Evolutionary conservation across 257 asterid species (phyloP), one percentile per base, ranked within the genome.

Genomic region (Solanum clarkiae): DNA sequence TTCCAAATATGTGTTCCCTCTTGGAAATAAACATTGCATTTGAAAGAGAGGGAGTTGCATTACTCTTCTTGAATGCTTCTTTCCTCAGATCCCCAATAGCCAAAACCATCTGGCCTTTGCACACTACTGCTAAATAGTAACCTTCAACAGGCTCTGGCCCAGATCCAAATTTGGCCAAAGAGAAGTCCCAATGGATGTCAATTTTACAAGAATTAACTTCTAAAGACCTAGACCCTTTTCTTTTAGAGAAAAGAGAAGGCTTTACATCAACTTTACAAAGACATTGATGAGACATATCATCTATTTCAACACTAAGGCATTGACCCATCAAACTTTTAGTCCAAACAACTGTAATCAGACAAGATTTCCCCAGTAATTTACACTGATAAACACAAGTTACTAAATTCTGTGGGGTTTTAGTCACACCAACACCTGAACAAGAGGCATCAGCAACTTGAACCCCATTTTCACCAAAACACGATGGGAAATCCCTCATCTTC

Each of bases 401-500:
- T 40, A 92, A 89, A 89, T 96, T 96, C 51, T 94, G 99, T 59
- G 93, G 92, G 74, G 92, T 68, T 88, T 91, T 96, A 84, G 74
- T 87, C 65, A 85, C 89, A 56, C 88, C 86, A 11, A 88, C 89
- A 85, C 88, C 88, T 47, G 97, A 92, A 90, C 95, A 94, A 53
- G 99, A 94, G 82, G 96, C 94, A 91, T 96, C 99, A 72, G 98
- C 98, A 82, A 96, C 97, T 83, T 94, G 99, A 80, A 96, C 99
- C 10, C 99, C 98, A 88, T 91, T 96, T 80, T 96, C 98, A 79
- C 99, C 96, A 86, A 93, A 94, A 87, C 99, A 96, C 84, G 99
- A 94, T 84, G 99, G 99, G 80, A 96, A 96, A 53, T 96, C 98
- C 93, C 97, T 94, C 99, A 96, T 96, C 81, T 90, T 49, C 4